A percentile compares a stretch with the other conserved stretches of the same genome.
These are phyloP conservation scores for Lecanicillium sp. DNA, from an alignment of 2,329 filamentous ascomycete genomes.

Conservation along the genomic window DNA sequence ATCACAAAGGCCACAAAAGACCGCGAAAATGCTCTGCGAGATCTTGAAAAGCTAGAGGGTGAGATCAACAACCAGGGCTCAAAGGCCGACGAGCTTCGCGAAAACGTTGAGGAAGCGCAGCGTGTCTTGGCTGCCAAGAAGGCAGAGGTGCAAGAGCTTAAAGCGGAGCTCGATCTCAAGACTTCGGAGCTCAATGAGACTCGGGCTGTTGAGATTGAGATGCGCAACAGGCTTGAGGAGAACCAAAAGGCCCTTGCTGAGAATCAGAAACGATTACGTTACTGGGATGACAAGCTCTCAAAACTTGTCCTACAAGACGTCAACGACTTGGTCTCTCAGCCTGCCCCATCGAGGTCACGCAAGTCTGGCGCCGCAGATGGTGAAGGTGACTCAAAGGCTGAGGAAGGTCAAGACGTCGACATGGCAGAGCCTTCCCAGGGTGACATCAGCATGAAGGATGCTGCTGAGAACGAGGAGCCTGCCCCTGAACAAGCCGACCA, in stretches of 20 bases:
- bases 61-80: constrained; percentile 72
- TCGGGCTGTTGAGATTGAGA: constrained; percentile 86
- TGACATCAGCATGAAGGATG: no score
- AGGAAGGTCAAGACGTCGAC: not conserved
- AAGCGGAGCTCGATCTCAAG: constrained; percentile 81
- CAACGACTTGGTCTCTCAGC: constrained; percentile 49
- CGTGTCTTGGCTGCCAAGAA: constrained; percentile 71
- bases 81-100: constrained; percentile 63
- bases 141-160: constrained; percentile 68
- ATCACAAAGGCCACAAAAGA: constrained; percentile 72
- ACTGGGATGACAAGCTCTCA: constrained; percentile 84
- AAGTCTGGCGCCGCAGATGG: constrained; percentile 3
- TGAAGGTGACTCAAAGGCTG: not conserved
- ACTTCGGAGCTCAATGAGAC: constrained; percentile 80
- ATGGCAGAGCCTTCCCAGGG: no score
- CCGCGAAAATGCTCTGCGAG: constrained; percentile 59
- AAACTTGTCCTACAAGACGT: constrained; percentile 81
- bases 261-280: constrained; percentile 72
- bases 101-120: constrained; percentile 73
- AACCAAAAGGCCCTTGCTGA: constrained; percentile 83
- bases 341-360: constrained; percentile 16
- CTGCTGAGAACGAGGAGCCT: constrained; percentile 15
- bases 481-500: constrained; percentile 19
- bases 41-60: constrained; percentile 69
- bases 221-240: constrained; percentile 96